Percentiles rank a stretch among this genome's conserved stretches.
Evolutionary conservation across 75 land plant genomes (phyloP).

Genomic region (Larix kaempferi): DNA sequence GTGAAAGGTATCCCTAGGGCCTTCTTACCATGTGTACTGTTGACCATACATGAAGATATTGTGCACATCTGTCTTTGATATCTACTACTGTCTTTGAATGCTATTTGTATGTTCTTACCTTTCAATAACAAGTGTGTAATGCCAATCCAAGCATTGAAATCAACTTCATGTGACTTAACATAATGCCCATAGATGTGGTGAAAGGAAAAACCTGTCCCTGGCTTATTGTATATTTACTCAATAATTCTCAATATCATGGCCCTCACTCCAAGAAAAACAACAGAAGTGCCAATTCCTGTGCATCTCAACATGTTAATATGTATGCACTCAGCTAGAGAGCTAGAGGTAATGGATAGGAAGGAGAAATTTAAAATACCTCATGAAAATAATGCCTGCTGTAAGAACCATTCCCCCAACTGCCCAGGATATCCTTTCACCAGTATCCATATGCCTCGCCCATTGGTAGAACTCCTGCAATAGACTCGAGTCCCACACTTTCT

Average conservation of each 20-base stretch:
- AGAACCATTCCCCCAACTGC: conserved; percentile 87
- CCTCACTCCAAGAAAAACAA: neutral
- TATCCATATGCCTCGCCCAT: conserved; percentile 33
- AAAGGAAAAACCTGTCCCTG: neutral
- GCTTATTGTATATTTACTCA: neutral
- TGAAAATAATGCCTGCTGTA: conserved; percentile 62
- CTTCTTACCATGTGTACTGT: neutral
- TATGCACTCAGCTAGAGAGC: neutral
- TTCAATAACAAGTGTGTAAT: neutral
- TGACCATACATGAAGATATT: neutral
- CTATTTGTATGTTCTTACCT: neutral
- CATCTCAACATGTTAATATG: neutral
- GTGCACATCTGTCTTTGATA: neutral
- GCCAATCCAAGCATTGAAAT: neutral
- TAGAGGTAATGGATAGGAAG: neutral
- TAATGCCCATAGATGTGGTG: neutral
- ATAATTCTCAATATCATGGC: neutral
- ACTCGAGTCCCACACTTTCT: conserved; percentile 6
- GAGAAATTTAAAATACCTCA: conserved; percentile 37
- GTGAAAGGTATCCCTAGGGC: too few relatives aligned
- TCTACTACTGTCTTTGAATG: neutral
- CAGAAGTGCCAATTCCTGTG: neutral
- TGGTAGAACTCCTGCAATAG: conserved; percentile 32
- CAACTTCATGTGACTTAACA: neutral
- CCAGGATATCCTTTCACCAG: conserved; percentile 62